A percentile compares a stretch with the other conserved stretches of the same genome.
These are phyloP conservation scores for Hanseniaspora lindneri DNA, from an alignment of 805 yeast genomes.

Conservation along the genomic window DNA sequence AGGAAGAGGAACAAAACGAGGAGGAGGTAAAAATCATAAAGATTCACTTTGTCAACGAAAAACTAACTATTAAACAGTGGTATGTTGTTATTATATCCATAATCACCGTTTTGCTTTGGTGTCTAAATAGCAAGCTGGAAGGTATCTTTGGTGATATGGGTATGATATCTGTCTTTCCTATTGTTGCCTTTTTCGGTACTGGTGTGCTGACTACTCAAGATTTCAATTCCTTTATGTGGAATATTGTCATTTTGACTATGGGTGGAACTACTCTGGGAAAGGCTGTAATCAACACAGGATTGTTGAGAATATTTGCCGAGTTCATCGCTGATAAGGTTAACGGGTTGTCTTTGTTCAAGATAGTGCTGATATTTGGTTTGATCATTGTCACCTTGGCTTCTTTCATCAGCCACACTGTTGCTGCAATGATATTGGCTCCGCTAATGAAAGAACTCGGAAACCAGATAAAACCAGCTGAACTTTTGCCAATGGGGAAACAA, in stretches of 20 bases:
- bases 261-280: constrained; percentile 95
- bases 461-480: constrained; percentile 35
- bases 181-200: constrained; percentile 83
- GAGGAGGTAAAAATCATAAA: constrained; percentile 38
- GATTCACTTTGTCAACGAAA: constrained; percentile 46
- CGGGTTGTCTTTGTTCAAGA: constrained; percentile 57
- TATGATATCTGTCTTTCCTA: constrained; percentile 80
- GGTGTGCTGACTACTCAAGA: constrained; percentile 81
- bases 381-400: constrained; percentile 79
- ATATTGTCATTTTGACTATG: constrained; percentile 90
- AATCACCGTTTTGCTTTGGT: constrained; percentile 76
- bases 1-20: constrained; percentile 19
- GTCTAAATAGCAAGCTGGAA: constrained; percentile 65
- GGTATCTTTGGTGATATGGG: constrained; percentile 89
- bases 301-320: constrained; percentile 64
- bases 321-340: constrained; percentile 55
- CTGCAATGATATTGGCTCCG: constrained; percentile 87
- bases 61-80: constrained; percentile 61
- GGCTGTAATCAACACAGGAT: constrained; percentile 85
- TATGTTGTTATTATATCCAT: constrained; percentile 58
- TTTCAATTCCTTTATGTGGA: constrained; percentile 93
- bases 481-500: background rate
- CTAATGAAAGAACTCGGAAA: constrained; percentile 83
- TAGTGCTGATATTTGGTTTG: constrained; percentile 67
- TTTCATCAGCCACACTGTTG: constrained; percentile 92